Base-by-base conservation (phyloP, 2,329 filamentous ascomycete species). In the Colletotrichum euphorbiae region DNA sequence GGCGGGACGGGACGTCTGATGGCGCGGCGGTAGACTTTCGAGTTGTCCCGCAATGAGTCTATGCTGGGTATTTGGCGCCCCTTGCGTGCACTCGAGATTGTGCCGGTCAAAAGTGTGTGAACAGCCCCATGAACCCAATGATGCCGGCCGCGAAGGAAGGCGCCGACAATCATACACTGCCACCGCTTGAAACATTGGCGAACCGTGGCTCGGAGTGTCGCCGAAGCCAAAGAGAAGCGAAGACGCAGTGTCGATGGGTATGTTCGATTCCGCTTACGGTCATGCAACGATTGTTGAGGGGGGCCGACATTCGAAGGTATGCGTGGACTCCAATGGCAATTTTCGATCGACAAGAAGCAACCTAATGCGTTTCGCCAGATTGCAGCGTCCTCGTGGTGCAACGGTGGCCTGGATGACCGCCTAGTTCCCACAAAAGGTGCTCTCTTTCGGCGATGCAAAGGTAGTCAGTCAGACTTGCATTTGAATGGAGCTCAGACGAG, bases 361-460 rank as follows among this genome's bases (percentile, higher is more conserved):
- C 52, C 43, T 33, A 46, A 45, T 15, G 46, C 40, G 40, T 38
- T 19, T 19, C 19, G 38, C 24, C 31, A 62, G 42, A 62, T 67
- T 50, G 42, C 48, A 62, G 24, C 42, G 58, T 55, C 50, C 54
- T 65, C 54, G 65, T 68, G 61, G 48, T 65, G 48, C 65, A 64
- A 38, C 28, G 21, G n/a, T 58, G 52, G 54, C 45, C 11, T 42
- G 65, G 46, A 52, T 50, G 13, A 45, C 50, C 38, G 60, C 65
- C 31, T 52, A 42, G n/a, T 31, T 40, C 51, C 19, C n/a, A n/a
- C n/a, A n/a, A n/a, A 40, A n/a, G 28, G 31, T 40, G 15, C 11
- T 62, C 40, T 21, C 28, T 21, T 52, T 28, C 19, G 38, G 28
- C 46, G 12, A 28, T 38, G 46, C 46, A 15, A 15, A 33, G 43